Percentiles rank a stretch among this genome's conserved stretches.
Conservation (phyloP, 1,284 basidiomycete genomes). For the Blastosporella zonata region DNA sequence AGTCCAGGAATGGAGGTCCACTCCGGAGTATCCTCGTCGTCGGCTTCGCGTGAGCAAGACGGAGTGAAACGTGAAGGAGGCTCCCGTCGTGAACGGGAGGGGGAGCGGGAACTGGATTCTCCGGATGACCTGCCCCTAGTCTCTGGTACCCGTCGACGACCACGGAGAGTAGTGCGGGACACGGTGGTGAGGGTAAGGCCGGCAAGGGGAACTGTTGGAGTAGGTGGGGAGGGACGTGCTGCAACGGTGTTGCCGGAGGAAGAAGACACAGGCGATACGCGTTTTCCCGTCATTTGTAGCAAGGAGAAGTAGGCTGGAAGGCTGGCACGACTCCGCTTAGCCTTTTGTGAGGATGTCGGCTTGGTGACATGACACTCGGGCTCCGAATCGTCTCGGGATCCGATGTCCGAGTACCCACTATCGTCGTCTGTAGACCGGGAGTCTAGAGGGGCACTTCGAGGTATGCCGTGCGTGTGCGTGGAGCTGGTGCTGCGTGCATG, state of each 20-base stretch:
- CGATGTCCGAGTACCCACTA: constrained; percentile 43
- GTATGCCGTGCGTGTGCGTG: constrained; percentile 39
- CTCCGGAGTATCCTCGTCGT: constrained; percentile 36
- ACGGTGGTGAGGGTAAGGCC: constrained; percentile 21
- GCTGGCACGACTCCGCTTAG: constrained; percentile 64
- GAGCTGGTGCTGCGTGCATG: constrained; percentile 56
- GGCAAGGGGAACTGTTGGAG: constrained; percentile 45
- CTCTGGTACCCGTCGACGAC: constrained; percentile 43
- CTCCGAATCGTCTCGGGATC: constrained; percentile 37
- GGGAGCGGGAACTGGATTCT: constrained; percentile 26
- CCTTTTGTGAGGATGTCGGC: constrained; percentile 38
- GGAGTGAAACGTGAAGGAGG: constrained; percentile 23
- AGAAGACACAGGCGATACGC: constrained; percentile 41
- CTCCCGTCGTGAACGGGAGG: constrained; percentile 33
- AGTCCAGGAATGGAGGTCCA: constrained; percentile 32
- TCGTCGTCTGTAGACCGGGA: constrained; percentile 42
- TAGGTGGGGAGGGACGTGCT: constrained; percentile 53
- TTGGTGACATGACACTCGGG: constrained; percentile 24
- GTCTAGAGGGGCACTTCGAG: constrained; percentile 41
- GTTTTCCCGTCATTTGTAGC: constrained; percentile 46
- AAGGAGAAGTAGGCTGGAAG: constrained; percentile 76
- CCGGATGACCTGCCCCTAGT: constrained; percentile 29
- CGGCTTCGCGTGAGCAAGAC: constrained; percentile 28
- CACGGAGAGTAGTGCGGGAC: constrained; percentile 43
- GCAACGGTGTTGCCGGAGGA: constrained; percentile 49